Evolutionary conservation across 768 basidiomycete genomes (phyloP), one percentile per base, ranked within the genome.

Genomic region (Mrakia frigida): DNA sequence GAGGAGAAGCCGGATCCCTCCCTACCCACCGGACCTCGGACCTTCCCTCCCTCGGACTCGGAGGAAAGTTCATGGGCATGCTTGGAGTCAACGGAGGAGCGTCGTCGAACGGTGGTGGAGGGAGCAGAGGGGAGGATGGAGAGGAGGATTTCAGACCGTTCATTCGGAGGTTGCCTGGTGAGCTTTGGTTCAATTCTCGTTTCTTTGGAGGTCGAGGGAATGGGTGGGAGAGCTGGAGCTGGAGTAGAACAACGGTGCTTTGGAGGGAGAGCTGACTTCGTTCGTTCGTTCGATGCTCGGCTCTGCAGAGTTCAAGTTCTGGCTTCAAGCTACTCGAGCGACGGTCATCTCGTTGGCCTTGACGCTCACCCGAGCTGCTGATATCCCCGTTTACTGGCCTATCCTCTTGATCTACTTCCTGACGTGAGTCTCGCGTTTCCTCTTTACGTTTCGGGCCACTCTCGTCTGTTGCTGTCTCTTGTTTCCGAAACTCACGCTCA

Each of bases 351-450:
- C 94, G 6, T 81, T 96, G 59, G 84, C 90, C 73, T 91, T 91
- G 83, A 92, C 97, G 2, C 85, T 90, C 74, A 95, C 92, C 35
- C 87, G 91, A 65, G 85, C 90, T 50, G 96, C 97, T 80, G 95
- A 98, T 82, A 91, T 99, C 31, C 96, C 97, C 10, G 97, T 98
- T 33, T 98, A 97, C 85, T 98, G 97, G 95, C 97, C 97, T 11
- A 98, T 99, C 84, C 89, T 99, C 74, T 90, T 98, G 80, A 86
- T 98, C 76, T 99, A 99, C 86, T 99, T 98, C 87, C 92, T 92
- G 84, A 91, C 77, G 77, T 78, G 50, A 74, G 98, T 98, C n/a
- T 82, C 53, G 10, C 31, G 68, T 37, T 43, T 37, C 43, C 43
- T 76, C 73, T 53, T 3, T 53, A 61, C 13, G 46, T n/a, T 31